Base-by-base conservation (phyloP, 75 land plant species). In the Cupressus sempervirens region DNA sequence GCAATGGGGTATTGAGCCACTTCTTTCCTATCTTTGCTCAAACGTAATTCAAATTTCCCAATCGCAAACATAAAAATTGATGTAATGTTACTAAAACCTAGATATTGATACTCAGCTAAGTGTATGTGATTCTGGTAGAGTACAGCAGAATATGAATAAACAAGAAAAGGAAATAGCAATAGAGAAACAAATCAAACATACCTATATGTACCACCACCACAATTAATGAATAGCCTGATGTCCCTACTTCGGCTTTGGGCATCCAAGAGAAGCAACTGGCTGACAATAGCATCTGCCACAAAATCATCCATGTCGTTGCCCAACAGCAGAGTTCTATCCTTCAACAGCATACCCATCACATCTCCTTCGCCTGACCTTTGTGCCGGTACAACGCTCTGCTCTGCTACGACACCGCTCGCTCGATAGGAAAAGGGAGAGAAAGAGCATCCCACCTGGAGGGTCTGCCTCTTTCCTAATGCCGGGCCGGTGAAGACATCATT, bases 131-230 rank as follows among this genome's bases (percentile, higher is more conserved):
- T 53, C 16, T 15, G 16, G 16, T 53, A 53, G 56, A 53, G 56
- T 53, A 16, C 16, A 53, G 16, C 56, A 53, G 16, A 53, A 53
- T 53, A 53, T 53, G 46, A 45, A 45, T 45, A 45, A 45, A 45
- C 46, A 45, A 45, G 46, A 1, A 45, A 46, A 46, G 48, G 48
- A 46, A 46, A 46, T 46, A 7, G 48, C 48, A 46, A 46, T 46
- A 7, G 48, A 7, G 48, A 7, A 7, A 46, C 48, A 56, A n/a
- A 11, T 30, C 3, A 41, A 76, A 5, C 84, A n/a, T 13, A 97
- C 99, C 98, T 94, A 81, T 94, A 86, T 16, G 99, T 91, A 4
- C 99, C 99, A 8, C 99, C 99, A 12, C 95, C 89, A 13, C 96
- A 95, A 83, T 97, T 97, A 58, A 97, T 87, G 82, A 95, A 97